Evolutionary conservation across 352 stramenopile genomes (phyloP).

Genomic region (Elongisporangium undulatum): DNA sequence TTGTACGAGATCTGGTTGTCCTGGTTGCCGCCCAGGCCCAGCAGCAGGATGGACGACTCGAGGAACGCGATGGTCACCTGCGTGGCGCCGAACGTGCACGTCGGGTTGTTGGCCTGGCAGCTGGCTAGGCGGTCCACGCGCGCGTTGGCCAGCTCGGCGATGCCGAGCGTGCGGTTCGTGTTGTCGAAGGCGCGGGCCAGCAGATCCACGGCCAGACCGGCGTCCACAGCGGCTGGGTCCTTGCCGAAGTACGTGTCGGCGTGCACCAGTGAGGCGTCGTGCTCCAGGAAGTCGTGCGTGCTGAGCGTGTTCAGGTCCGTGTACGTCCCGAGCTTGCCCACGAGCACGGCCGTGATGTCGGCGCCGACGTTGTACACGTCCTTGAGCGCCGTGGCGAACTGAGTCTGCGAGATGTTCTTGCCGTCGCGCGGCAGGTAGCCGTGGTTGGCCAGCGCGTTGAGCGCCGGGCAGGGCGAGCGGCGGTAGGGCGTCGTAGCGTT

Average conservation of each 20-base stretch:
- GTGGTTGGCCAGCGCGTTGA: slow-evolving; percentile 60
- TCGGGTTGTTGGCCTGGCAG: slow-evolving; percentile 27
- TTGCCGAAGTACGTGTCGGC: slow-evolving; percentile 37
- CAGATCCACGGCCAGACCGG: slow-evolving; percentile 23
- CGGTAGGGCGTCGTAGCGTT: slow-evolving; percentile 16
- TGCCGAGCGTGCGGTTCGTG: slow-evolving; percentile 18
- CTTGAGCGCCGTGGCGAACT: slow-evolving; percentile 8
- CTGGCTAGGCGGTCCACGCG: slow-evolving; percentile 27
- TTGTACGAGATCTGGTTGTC: slow-evolving; percentile 37
- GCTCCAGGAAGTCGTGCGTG: slow-evolving; percentile 35
- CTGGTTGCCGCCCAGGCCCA: slow-evolving; percentile 26
- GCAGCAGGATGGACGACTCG: slow-evolving; percentile 28
- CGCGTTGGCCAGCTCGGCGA: slow-evolving; percentile 19
- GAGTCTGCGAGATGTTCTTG: slow-evolving; percentile 25
- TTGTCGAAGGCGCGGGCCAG: slow-evolving; percentile 17
- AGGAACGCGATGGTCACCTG: slow-evolving; percentile 25
- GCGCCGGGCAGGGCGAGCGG: slow-evolving; percentile 37
- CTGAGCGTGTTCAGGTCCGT: slow-evolving; percentile 13
- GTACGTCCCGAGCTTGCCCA: slow-evolving; percentile 4
- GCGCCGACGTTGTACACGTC: slow-evolving; percentile 16
- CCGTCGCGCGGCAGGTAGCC: slow-evolving; percentile 43
- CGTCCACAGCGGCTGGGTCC: slow-evolving; percentile 23
- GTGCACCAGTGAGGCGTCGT: slow-evolving; percentile 48
- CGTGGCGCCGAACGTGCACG: slow-evolving; percentile 25
- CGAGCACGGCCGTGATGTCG: slow-evolving; percentile 3